These are phyloP conservation scores for Podaxis sp. DNA, from an alignment of 768 basidiomycete genomes.

Conservation along the genomic window DNA sequence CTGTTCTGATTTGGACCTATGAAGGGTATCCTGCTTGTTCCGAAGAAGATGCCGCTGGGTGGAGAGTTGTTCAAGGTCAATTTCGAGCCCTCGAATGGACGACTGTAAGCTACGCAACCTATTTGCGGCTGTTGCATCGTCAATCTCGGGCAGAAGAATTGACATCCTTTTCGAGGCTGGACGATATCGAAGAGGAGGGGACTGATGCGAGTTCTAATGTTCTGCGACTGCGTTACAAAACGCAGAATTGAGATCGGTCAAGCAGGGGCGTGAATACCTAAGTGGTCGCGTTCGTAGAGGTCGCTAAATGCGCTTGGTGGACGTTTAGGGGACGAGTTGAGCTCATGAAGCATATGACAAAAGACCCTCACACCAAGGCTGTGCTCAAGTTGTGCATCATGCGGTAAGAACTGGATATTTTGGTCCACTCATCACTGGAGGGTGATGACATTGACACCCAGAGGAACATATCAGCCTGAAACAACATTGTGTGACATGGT, in stretches of 20 bases:
- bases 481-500: too few relatives aligned
- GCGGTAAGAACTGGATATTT: neutral
- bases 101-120: neutral
- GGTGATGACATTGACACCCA: neutral
- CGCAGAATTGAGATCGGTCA: neutral
- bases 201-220: neutral
- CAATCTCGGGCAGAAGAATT: conserved; percentile 5
- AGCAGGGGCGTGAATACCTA: neutral
- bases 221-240: neutral
- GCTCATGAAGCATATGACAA: neutral
- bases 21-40: neutral
- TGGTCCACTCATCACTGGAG: neutral
- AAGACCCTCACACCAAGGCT: neutral
- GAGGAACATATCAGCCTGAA: neutral
- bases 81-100: neutral
- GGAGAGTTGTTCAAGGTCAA: neutral
- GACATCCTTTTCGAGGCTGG: neutral
- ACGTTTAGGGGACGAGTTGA: neutral
- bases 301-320: neutral
- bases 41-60: neutral
- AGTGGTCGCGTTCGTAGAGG: neutral
- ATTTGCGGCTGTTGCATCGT: neutral
- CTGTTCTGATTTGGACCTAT: neutral
- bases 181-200: neutral
- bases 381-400: neutral